Evolutionary conservation across 805 yeast species (phyloP), one percentile per base, ranked within the genome.

Genomic region (Tetrapisispora pingtungensis): DNA sequence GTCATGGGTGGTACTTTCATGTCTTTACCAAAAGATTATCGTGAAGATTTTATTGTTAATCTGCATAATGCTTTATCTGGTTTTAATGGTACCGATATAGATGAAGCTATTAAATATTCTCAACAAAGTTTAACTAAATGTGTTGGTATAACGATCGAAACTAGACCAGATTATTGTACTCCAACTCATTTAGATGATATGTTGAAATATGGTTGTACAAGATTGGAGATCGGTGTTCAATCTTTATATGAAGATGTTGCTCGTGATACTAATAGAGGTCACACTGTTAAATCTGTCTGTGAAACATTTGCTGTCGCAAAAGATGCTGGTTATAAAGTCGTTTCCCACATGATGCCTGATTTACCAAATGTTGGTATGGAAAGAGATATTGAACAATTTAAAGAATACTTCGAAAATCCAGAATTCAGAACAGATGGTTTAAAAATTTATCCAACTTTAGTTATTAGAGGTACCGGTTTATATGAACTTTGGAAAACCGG

Each of bases 321-420:
- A 62, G 98, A 93, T 65, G 90, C 98, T 1, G 98, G 98, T 13
- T 93, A 89, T 66, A 93, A 93, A 62, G 95, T 93, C 43, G 98
- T 93, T 20, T 81, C 95, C 52, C 98, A 93, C 68, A 93, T 93
- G 98, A 93, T 93, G 98, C 98, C 98, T 14, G 98, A 93, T 70
- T 72, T 93, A 56, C 98, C 98, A 15, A 93, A 93, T 58, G 97
- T 93, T 47, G 98, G 97, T 17, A 86, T 90, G 95, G 98, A 93
- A 67, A 77, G 98, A 62, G 98, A 93, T 62, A 69, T 90, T 47
- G 96, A 88, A 58, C 98, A 93, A 67, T 93, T 93, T 61, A 78
- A 82, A 57, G 98, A 93, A 63, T 93, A 93, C 68, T 93, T 93
- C 61, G 97, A 90, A 56, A 93, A 86, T 62, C 98, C 98, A 1